A percentile compares a stretch with the other conserved stretches of the same genome.
Evolutionary conservation across 202 grass and related monocot species (phyloP).

Genomic region (Schoenoplectus tabernaemontani): DNA sequence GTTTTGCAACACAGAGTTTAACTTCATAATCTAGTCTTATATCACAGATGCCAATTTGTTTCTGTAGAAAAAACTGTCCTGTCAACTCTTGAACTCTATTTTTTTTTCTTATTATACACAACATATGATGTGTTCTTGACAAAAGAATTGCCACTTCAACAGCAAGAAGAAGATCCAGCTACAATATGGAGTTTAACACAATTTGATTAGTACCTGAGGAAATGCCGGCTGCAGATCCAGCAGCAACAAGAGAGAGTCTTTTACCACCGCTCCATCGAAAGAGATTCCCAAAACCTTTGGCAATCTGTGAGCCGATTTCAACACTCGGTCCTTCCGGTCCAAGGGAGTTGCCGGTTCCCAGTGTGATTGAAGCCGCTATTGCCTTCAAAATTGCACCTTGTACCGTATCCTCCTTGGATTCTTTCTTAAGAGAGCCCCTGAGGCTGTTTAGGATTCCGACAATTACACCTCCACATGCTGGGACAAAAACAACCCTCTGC

Average conservation of each 20-base stretch:
- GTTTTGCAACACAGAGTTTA: not conserved
- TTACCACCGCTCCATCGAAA: constrained; percentile 59
- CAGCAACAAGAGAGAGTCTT: constrained; percentile 71
- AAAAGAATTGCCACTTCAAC: no score
- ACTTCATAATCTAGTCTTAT: not conserved
- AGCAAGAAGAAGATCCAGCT: no score
- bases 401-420: constrained; percentile 20
- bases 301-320: constrained; percentile 88
- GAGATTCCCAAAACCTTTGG: constrained; percentile 75
- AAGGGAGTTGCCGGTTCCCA: constrained; percentile 89
- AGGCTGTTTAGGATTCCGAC: constrained; percentile 60
- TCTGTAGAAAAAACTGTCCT: not conserved
- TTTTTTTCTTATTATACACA: not conserved
- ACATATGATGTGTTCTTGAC: not conserved
- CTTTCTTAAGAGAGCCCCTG: constrained; percentile 35
- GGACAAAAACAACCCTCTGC: constrained; percentile 77
- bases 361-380: constrained; percentile 69
- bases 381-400: constrained; percentile 48
- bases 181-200: no score
- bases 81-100: not conserved
- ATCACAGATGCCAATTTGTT: not conserved
- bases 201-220: constrained; percentile 56
- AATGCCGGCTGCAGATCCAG: constrained; percentile 93
- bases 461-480: constrained; percentile 58
- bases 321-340: constrained; percentile 95